Evolutionary conservation across 1,139 yeast species (phyloP).

Genomic region (Wickerhamomyces sp.): DNA sequence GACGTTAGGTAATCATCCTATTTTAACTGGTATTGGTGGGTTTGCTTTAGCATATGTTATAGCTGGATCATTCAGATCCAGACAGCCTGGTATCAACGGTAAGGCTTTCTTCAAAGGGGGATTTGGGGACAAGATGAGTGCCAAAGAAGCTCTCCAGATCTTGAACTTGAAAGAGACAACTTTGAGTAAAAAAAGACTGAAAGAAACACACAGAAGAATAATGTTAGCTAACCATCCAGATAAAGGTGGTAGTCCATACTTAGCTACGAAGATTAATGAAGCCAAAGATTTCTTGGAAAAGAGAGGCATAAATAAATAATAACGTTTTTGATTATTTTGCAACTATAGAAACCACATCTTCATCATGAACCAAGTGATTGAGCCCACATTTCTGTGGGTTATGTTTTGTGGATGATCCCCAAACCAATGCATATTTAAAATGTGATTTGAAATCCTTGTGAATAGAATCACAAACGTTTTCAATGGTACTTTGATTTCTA

Average conservation of each 20-base stretch:
- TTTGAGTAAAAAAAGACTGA: constrained; percentile 70
- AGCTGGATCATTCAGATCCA: constrained; percentile 62
- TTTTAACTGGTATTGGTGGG: constrained; percentile 66
- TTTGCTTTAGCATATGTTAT: constrained; percentile 60
- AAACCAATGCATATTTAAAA: constrained; percentile 89
- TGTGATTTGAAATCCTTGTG: constrained; percentile 91
- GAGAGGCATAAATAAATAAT: constrained; percentile 45
- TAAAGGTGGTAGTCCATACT: constrained; percentile 92
- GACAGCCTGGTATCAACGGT: constrained; percentile 69
- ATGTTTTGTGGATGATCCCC: constrained; percentile 96
- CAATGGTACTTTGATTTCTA: constrained; percentile 70
- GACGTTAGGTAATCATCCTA: constrained; percentile 74
- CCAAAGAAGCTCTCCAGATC: constrained; percentile 87
- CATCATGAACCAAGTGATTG: constrained; percentile 78
- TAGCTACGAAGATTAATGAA: constrained; percentile 96
- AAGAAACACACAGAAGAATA: constrained; percentile 88
- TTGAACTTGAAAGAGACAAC: constrained; percentile 79
- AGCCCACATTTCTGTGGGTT: constrained; percentile 97
- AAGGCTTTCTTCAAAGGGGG: constrained; percentile 80
- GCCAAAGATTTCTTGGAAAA: constrained; percentile 92
- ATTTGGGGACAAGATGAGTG: constrained; percentile 84
- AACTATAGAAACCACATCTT: constrained; percentile 89
- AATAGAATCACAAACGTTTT: constrained; percentile 85
- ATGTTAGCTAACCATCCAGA: constrained; percentile 97
- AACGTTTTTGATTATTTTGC: not conserved